Percentiles rank a stretch among this genome's conserved stretches.
Conservation (phyloP, 371 early-diverging fungal genomes). For the Mortierella sp. region DNA sequence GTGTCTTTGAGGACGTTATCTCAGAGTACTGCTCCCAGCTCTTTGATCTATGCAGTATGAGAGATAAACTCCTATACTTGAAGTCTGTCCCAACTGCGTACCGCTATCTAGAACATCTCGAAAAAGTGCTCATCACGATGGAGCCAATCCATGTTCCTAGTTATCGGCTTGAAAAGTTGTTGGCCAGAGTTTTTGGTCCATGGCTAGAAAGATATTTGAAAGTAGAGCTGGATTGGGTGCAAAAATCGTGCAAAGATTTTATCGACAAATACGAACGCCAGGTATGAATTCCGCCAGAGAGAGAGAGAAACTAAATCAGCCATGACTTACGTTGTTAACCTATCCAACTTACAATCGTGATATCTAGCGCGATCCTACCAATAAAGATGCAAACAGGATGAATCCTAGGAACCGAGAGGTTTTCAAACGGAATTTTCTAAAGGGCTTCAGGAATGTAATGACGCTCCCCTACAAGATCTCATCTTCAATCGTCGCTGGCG, state of each 20-base stretch:
- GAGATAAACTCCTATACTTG: slow-evolving; percentile 43
- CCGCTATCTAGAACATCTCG: slow-evolving; percentile 39
- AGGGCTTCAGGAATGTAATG: slow-evolving; percentile 65
- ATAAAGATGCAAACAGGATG: slow-evolving; percentile 42
- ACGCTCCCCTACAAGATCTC: slow-evolving; percentile 64
- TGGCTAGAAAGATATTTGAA: slow-evolving; percentile 50
- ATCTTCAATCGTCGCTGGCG: slow-evolving; percentile 63
- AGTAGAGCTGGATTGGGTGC: slow-evolving; percentile 51
- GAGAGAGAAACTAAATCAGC: background rate
- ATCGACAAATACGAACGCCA: slow-evolving; percentile 48
- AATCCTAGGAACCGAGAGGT: slow-evolving; percentile 50
- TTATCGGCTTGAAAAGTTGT: slow-evolving; percentile 40
- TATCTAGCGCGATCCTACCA: slow-evolving; percentile 18
- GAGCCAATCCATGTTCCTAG: slow-evolving; percentile 41
- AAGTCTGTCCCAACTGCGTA: slow-evolving; percentile 53
- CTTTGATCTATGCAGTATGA: slow-evolving; percentile 53
- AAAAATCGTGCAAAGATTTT: slow-evolving; percentile 52
- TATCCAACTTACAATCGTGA: too few relatives aligned
- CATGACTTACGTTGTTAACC: background rate
- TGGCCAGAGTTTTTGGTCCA: slow-evolving; percentile 49
- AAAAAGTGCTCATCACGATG: slow-evolving; percentile 36
- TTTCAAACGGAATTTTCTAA: slow-evolving; percentile 63
- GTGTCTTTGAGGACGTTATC: slow-evolving; percentile 79
- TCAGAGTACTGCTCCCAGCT: slow-evolving; percentile 52
- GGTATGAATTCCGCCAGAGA: slow-evolving; percentile 16